Conservation (phyloP, 2,329 filamentous ascomycete genomes). For the Orbilia oligospora region DNA sequence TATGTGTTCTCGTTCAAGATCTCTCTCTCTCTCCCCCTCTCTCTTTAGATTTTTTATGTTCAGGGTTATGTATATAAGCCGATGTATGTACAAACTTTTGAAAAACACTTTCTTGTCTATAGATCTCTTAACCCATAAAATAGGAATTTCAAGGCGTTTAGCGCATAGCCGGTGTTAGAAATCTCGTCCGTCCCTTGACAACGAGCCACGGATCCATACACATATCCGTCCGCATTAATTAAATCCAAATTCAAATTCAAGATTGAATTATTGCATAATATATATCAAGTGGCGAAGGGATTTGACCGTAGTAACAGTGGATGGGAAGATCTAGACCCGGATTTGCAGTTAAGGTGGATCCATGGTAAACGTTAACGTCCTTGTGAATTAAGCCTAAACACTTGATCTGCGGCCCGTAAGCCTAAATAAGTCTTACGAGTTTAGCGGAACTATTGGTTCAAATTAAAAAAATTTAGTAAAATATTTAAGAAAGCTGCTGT, state of each 20-base stretch:
- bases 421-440: neutral
- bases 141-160: too few species aligned
- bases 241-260: too few species aligned
- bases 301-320: neutral
- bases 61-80: too few species aligned
- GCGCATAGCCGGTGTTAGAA: neutral
- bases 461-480: neutral
- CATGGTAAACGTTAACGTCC: slow-evolving; percentile 2
- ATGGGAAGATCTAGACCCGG: neutral
- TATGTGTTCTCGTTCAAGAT: too few species aligned
- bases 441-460: neutral
- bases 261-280: neutral
- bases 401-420: slow-evolving; percentile 5
- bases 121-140: too few species aligned
- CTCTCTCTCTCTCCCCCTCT: too few species aligned
- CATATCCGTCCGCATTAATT: neutral
- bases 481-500: neutral
- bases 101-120: too few species aligned
- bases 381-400: slow-evolving; percentile 7
- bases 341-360: neutral
- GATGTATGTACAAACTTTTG: too few species aligned
- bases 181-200: neutral
- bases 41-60: too few species aligned
- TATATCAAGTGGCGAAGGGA: too few species aligned
- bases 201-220: neutral